These are phyloP conservation scores for Multifurca ochricompacta DNA, from an alignment of 768 basidiomycete species.

Conservation along the genomic window DNA sequence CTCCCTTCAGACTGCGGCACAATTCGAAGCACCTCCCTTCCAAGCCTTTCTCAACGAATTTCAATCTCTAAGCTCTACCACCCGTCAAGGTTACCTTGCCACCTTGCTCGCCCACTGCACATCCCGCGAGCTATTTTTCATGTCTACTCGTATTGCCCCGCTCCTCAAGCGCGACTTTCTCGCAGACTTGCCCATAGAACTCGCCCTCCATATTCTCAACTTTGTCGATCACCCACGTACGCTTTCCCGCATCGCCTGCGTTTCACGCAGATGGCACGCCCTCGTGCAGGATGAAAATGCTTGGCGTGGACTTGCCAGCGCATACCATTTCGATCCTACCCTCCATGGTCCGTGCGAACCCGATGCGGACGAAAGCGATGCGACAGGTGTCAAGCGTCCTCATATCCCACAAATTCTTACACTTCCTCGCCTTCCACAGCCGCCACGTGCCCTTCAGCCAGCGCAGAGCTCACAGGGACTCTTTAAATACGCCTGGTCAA, in stretches of 20 bases:
- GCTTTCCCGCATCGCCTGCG: constrained; percentile 11
- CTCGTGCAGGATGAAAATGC: constrained; percentile 17
- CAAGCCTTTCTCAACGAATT: background rate
- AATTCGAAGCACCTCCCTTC: background rate
- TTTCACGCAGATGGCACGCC: constrained; percentile 19
- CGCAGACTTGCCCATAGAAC: constrained; percentile 17
- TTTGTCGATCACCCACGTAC: constrained; percentile 19
- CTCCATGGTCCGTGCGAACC: constrained; percentile 10
- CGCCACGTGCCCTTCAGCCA: background rate
- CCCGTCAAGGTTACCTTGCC: constrained; percentile 12
- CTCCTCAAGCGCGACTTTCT: constrained; percentile 22
- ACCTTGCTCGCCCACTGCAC: constrained; percentile 16
- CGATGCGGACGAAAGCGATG: constrained; percentile 3
- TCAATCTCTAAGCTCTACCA: background rate
- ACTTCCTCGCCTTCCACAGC: constrained; percentile 2
- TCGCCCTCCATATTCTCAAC: constrained; percentile 18
- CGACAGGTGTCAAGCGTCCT: background rate
- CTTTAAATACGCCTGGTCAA: constrained; percentile 18
- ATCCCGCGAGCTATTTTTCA: constrained; percentile 16
- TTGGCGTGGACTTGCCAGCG: constrained; percentile 14
- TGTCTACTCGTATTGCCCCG: constrained; percentile 17
- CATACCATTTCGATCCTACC: constrained; percentile 6
- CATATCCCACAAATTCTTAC: background rate
- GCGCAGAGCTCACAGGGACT: constrained; percentile 6
- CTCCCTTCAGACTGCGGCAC: background rate